Percentiles rank a stretch among this genome's conserved stretches.
Conservation (phyloP, 768 basidiomycete genomes). For the Vararia minispora region DNA sequence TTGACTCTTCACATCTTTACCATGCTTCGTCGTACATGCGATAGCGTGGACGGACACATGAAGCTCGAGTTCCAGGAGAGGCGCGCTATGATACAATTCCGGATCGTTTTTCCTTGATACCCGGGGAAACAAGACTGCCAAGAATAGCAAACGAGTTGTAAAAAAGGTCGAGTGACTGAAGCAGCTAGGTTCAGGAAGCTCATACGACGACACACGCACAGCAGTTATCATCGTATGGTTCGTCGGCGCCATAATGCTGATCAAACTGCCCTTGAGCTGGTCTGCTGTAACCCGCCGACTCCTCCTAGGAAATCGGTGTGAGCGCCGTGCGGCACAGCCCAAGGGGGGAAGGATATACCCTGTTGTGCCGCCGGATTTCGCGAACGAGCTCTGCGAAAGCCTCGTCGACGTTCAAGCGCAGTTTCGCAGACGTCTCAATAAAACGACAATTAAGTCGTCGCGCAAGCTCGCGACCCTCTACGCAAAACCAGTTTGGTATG, state of each 20-base stretch:
- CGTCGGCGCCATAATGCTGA: no score
- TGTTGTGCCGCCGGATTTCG: slow-evolving; percentile 90
- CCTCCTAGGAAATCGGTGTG: slow-evolving; percentile 37
- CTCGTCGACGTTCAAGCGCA: slow-evolving; percentile 94
- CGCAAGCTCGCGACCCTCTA: slow-evolving; percentile 96
- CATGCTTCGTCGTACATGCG: no score
- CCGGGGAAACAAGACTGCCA: no score
- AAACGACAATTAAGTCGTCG: slow-evolving; percentile 92
- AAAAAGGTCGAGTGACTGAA: no score
- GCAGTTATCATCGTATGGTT: slow-evolving; percentile 68
- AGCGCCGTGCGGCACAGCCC: slow-evolving; percentile 18
- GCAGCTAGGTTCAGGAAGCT: no score
- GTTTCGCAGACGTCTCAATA: slow-evolving; percentile 94
- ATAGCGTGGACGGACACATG: no score
- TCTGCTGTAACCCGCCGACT: slow-evolving; percentile 41
- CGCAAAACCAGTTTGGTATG: neutral
- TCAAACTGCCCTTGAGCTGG: no score
- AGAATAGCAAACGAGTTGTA: no score
- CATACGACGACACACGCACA: slow-evolving; percentile 52
- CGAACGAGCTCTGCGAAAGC: slow-evolving; percentile 89
- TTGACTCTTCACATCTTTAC: no score
- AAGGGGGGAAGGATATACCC: slow-evolving; percentile 40
- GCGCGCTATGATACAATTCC: no score
- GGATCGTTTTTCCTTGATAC: no score
- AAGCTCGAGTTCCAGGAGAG: no score